These are phyloP conservation scores for Candida sp. DNA, from an alignment of 1,139 yeast genomes.

Conservation along the genomic window DNA sequence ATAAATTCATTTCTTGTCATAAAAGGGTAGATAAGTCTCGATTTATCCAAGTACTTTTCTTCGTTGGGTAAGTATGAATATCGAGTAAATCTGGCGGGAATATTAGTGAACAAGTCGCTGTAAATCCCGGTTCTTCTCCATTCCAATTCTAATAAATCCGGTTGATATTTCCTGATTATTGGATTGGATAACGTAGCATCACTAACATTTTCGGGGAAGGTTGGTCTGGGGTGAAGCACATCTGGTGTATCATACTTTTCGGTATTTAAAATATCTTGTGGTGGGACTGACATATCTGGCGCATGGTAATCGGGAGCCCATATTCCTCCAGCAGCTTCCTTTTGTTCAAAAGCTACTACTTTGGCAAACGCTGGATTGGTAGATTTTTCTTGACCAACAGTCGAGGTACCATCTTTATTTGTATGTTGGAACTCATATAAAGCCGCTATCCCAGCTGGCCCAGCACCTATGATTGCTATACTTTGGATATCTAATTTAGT, in stretches of 20 bases:
- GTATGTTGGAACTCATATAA: constrained; percentile 34
- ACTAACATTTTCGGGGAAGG: constrained; percentile 14
- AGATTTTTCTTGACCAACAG: constrained; percentile 18
- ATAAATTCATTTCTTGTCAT: constrained; percentile 37
- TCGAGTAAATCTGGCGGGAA: constrained; percentile 40
- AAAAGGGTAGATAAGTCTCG: constrained; percentile 34
- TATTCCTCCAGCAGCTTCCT: constrained; percentile 29
- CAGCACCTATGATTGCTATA: constrained; percentile 35
- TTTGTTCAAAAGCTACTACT: constrained; percentile 33
- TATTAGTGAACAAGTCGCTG: constrained; percentile 43
- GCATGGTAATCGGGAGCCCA: constrained; percentile 25
- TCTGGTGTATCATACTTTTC: constrained; percentile 24
- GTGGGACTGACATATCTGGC: constrained; percentile 26
- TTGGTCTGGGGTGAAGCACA: constrained; percentile 18
- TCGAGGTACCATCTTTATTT: constrained; percentile 24
- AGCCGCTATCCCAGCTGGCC: constrained; percentile 36
- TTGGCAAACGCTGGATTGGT: constrained; percentile 18
- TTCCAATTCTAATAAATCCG: constrained; percentile 17
- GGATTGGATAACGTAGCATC: constrained; percentile 16
- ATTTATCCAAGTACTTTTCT: constrained; percentile 20
- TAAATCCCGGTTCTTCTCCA: constrained; percentile 45
- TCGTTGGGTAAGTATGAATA: constrained; percentile 36
- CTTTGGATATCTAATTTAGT: constrained; percentile 14
- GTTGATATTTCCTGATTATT: constrained; percentile 7
- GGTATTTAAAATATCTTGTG: constrained; percentile 24